These are phyloP conservation scores for Xerocomus spinulosus DNA, from an alignment of 768 basidiomycete species.

Conservation along the genomic window DNA sequence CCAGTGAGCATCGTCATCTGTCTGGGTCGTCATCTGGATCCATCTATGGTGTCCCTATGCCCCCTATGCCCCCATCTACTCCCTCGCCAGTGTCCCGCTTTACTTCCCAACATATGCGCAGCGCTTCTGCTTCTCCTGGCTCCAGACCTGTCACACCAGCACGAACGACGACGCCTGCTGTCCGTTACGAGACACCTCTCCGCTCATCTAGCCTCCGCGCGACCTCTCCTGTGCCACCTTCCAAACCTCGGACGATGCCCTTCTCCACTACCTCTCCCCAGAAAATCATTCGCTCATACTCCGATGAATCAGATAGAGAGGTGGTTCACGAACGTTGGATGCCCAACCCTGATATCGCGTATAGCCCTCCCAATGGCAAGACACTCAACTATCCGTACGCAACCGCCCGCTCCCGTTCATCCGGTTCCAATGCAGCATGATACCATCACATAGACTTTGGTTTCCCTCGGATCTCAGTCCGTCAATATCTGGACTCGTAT, in stretches of 20 bases:
- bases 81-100: conserved; percentile 50
- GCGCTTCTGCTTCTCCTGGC: conserved; percentile 43
- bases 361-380: conserved; percentile 36
- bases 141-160: conserved; percentile 34
- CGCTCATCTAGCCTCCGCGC: conserved; percentile 27
- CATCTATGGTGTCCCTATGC: conserved; percentile 30
- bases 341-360: conserved; percentile 40
- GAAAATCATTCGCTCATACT: conserved; percentile 56
- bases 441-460: conserved; percentile 10
- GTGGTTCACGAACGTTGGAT: conserved; percentile 64
- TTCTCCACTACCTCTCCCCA: conserved; percentile 45
- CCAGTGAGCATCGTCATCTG: conserved; percentile 27
- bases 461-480: conserved; percentile 25
- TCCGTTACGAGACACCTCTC: conserved; percentile 29
- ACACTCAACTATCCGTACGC: conserved; percentile 25
- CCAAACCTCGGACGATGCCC: conserved; percentile 49
- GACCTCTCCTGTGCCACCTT: conserved; percentile 30
- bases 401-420: conserved; percentile 26
- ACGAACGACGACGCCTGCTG: conserved; percentile 25
- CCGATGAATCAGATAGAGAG: conserved; percentile 58
- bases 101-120: conserved; percentile 51
- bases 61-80: conserved; percentile 43
- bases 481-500: conserved; percentile 27
- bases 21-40: conserved; percentile 30
- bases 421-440: conserved; percentile 36